Percentiles rank a stretch among this genome's conserved stretches.
phyloP scores from a whole-genome alignment of 352 stramenopile genomes.

The Phytophthora idaei region DNA sequence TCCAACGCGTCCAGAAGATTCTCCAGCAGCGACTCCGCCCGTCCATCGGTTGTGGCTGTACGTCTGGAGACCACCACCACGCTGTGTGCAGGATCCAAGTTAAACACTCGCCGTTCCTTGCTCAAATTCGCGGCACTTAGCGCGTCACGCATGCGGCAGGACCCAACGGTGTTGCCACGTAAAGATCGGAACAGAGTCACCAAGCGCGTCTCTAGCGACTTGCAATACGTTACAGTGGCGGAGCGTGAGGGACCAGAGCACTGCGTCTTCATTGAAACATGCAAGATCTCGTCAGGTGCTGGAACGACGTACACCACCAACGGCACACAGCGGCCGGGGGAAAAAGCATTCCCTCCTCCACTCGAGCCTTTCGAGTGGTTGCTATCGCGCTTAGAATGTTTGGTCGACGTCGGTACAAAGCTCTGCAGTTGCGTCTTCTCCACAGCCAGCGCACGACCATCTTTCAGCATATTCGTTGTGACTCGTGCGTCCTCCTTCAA shows the following conservation, averaged over 20 bases:
- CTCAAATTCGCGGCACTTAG: conserved; percentile 55
- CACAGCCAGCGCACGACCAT: conserved; percentile 44
- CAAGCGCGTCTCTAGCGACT: conserved; percentile 63
- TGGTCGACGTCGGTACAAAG: conserved; percentile 31
- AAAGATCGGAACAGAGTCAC: conserved; percentile 57
- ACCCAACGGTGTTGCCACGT: conserved; percentile 56
- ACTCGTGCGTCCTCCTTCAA: conserved; percentile 47
- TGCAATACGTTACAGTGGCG: conserved; percentile 60
- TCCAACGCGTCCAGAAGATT: conserved; percentile 53
- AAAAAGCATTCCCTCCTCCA: conserved; percentile 42
- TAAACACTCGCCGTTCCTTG: conserved; percentile 75
- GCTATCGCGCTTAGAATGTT: conserved; percentile 46
- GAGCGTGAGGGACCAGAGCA: conserved; percentile 44
- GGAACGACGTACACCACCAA: conserved; percentile 69
- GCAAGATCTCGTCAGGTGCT: conserved; percentile 53
- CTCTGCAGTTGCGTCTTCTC: conserved; percentile 70
- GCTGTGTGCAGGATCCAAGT: conserved; percentile 70
- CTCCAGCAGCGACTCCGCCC: conserved; percentile 44
- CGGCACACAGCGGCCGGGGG: conserved; percentile 67
- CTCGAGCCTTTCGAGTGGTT: conserved; percentile 26
- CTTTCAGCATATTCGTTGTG: conserved; percentile 50
- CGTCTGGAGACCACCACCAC: conserved; percentile 61
- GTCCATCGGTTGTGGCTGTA: conserved; percentile 35
- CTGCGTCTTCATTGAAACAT: conserved; percentile 33
- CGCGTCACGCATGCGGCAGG: conserved; percentile 58